These are phyloP conservation scores for Dothideomycetes sp. DNA, from an alignment of 2,329 filamentous ascomycete species.

Conservation along the genomic window DNA sequence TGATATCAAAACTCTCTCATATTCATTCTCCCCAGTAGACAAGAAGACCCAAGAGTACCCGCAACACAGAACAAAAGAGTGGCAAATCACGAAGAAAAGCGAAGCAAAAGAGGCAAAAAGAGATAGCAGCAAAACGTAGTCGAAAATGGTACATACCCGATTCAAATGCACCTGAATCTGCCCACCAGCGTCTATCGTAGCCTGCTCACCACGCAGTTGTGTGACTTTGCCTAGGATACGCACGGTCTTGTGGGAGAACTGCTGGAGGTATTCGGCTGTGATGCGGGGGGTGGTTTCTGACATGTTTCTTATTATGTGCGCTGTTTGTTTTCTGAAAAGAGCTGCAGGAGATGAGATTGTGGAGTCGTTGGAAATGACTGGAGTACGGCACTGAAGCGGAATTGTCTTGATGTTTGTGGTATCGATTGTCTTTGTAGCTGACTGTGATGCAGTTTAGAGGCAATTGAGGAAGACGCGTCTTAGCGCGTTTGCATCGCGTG, in stretches of 20 bases:
- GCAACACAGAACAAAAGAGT: no score
- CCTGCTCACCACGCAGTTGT: conserved; percentile 69
- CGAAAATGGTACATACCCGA: conserved; percentile 41
- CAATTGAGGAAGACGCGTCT: neutral
- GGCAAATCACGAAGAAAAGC: neutral
- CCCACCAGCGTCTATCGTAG: conserved; percentile 69
- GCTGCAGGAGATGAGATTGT: no score
- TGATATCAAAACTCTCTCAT: no score
- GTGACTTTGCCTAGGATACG: conserved; percentile 78
- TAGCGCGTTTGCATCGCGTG: neutral
- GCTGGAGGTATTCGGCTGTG: conserved; percentile 66
- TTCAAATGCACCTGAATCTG: conserved; percentile 65
- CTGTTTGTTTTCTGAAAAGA: neutral
- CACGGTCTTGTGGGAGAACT: conserved; percentile 60
- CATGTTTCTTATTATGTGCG: conserved; percentile 39
- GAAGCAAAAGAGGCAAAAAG: conserved; percentile 15
- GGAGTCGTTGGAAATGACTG: neutral
- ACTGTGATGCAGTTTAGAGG: neutral
- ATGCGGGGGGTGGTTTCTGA: conserved; percentile 70
- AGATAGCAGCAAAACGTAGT: conserved; percentile 20
- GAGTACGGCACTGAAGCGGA: no score
- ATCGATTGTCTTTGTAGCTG: no score
- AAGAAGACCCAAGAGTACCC: no score
- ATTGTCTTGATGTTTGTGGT: no score
- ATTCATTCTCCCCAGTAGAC: no score